A percentile compares a stretch with the other conserved stretches of the same genome.
phyloP scores from a whole-genome alignment of 2,329 filamentous ascomycete genomes.

The Hysterium pulicare region DNA sequence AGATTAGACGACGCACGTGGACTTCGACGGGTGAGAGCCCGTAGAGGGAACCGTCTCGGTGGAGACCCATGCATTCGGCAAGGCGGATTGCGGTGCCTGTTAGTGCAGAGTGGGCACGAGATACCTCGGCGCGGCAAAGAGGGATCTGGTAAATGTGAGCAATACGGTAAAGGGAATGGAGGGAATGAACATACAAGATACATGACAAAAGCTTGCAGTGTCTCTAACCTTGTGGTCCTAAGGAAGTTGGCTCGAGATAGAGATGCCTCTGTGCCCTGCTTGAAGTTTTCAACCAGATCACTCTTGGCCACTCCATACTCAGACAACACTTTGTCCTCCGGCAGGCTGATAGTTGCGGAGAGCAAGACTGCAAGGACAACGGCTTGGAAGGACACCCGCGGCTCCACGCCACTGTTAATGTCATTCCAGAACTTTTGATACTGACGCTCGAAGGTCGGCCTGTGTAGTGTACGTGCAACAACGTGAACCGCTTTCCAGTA shows the following conservation, averaged over 20 bases:
- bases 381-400: constrained; percentile 62
- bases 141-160: constrained; percentile 52
- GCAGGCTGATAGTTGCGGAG: constrained; percentile 65
- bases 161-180: no score
- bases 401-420: constrained; percentile 58
- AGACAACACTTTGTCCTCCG: constrained; percentile 49
- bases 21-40: constrained; percentile 65
- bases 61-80: constrained; percentile 74
- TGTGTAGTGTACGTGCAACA: constrained; percentile 65
- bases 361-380: constrained; percentile 68
- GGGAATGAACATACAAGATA: constrained; percentile 57
- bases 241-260: constrained; percentile 68
- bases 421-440: constrained; percentile 66
- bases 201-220: constrained; percentile 72
- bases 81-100: constrained; percentile 69
- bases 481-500: constrained; percentile 68
- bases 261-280: constrained; percentile 64
- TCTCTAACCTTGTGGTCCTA: constrained; percentile 68
- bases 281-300: constrained; percentile 60
- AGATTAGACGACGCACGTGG: constrained; percentile 68
- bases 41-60: constrained; percentile 67
- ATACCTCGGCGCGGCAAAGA: constrained; percentile 68
- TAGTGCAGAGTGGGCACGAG: constrained; percentile 68
- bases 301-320: constrained; percentile 57
- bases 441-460: constrained; percentile 62